These are phyloP conservation scores for Xylariales sp. DNA, from an alignment of 2,329 filamentous ascomycete genomes.

Conservation along the genomic window DNA sequence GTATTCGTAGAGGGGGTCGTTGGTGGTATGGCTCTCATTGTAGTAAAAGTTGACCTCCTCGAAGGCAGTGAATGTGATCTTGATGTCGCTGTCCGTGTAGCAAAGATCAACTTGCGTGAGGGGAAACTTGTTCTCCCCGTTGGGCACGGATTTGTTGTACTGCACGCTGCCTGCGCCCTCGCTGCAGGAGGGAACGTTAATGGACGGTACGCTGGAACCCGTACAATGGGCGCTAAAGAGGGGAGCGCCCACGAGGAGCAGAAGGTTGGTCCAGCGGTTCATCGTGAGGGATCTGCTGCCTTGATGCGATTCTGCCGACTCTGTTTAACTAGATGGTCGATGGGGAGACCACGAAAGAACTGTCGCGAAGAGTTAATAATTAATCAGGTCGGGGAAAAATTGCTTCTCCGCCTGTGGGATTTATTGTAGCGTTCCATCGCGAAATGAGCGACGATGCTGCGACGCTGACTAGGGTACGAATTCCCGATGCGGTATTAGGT, in stretches of 20 bases:
- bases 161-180: constrained; percentile 50
- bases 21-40: constrained; percentile 56
- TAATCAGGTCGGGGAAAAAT: constrained; percentile 9
- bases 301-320: constrained; percentile 5
- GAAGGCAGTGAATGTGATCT: constrained; percentile 58
- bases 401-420: not conserved
- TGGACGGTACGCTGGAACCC: constrained; percentile 38
- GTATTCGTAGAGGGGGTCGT: constrained; percentile 61
- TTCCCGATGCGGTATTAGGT: constrained; percentile 27
- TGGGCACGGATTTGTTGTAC: constrained; percentile 58
- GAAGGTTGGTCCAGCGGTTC: constrained; percentile 34
- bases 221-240: constrained; percentile 35
- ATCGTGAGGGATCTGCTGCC: constrained; percentile 26
- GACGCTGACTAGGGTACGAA: constrained; percentile 14
- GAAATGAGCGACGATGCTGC: constrained; percentile 10
- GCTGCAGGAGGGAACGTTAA: constrained; percentile 56
- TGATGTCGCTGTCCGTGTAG: constrained; percentile 56
- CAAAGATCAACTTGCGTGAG: constrained; percentile 60
- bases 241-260: constrained; percentile 36
- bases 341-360: not conserved
- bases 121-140: constrained; percentile 54
- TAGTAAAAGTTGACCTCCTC: constrained; percentile 62
- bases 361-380: not conserved
- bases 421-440: constrained; percentile 24
- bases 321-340: not conserved